Evolutionary conservation across 176 grass and related monocot genomes (phyloP), one percentile per base, ranked within the genome.

Genomic region (Ensete glaucum): DNA sequence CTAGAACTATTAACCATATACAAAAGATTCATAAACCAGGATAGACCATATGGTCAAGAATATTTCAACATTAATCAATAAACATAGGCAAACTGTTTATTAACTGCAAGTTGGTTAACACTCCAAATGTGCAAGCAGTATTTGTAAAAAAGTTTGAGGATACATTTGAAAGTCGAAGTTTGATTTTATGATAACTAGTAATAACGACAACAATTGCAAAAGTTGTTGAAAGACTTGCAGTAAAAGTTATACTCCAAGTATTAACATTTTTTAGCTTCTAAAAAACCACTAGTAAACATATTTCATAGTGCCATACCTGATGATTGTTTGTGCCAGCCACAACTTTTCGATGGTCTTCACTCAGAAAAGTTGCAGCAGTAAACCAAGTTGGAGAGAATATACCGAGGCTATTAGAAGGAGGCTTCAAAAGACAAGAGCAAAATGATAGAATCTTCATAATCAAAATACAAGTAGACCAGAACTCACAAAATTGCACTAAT

Each of bases 291-390:
- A 1, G 15, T 69, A 17, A 15, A 9, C 2, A 19, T 50, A 70
- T 14, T 9, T 12, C 13, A 6, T 34, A 24, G 9, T 17, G 72
- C 1, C 16, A 72, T 89, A 95, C 96, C 96, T 99, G 91, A 85
- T 99, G 83, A 72, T 89, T 77, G 78, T 83, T 85, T 14, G 96
- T 95, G 55, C 96, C 86, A 57, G 85, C 85, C 56, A 89, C 88
- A 86, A 99, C 88, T 82, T 99, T 99, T 53, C 96, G 86, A 85
- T 99, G 88, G 88, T 99, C 91, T 81, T 99, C 84, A 60, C 81
- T 89, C 74, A 99, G 69, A 81, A 99, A 99, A 63, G 91, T 88
- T 78, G 88, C 85, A 77, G 96, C 83, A 74, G 96, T 99, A 72
- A 94, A 94, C 82, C 90, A 94, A 68, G 88, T 84, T 73, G 81